phyloP scores from a whole-genome alignment of 768 basidiomycete genomes.

The Collybia mongolica region DNA sequence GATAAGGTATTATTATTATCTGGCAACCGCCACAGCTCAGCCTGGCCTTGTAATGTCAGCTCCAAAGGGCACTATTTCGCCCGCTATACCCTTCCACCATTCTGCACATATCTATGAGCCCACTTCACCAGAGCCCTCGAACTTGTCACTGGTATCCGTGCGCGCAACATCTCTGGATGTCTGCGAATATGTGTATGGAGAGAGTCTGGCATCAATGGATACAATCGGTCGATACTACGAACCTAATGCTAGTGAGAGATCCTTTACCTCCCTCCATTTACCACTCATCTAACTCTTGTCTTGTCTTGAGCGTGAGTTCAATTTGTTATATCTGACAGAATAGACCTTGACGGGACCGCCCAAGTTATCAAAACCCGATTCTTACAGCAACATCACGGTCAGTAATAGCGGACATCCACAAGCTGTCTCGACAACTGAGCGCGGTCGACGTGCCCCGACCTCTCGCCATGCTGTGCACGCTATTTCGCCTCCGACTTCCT shows the following conservation, averaged over 20 bases:
- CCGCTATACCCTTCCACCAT: constrained; percentile 2
- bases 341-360: constrained; percentile 3
- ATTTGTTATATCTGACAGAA: not conserved
- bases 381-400: constrained; percentile 73
- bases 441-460: constrained; percentile 70
- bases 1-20: not conserved
- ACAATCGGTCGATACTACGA: constrained; percentile 68
- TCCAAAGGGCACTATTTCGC: not conserved
- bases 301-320: constrained; percentile 38
- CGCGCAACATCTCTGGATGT: constrained; percentile 66
- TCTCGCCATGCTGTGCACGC: constrained; percentile 52
- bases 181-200: constrained; percentile 69
- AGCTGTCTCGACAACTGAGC: constrained; percentile 57
- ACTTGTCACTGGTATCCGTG: constrained; percentile 39
- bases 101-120: not conserved
- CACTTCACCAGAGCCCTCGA: constrained; percentile 15
- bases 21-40: not conserved
- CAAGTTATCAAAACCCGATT: constrained; percentile 78
- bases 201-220: constrained; percentile 47
- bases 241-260: constrained; percentile 58
- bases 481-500: constrained; percentile 41
- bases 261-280: constrained; percentile 3
- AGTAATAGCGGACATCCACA: constrained; percentile 70
- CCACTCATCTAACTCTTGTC: constrained; percentile 13
- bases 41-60: not conserved